Percentiles rank a stretch among this genome's conserved stretches.
Conservation (phyloP, 768 basidiomycete species). For the Mycena leptocephala region DNA sequence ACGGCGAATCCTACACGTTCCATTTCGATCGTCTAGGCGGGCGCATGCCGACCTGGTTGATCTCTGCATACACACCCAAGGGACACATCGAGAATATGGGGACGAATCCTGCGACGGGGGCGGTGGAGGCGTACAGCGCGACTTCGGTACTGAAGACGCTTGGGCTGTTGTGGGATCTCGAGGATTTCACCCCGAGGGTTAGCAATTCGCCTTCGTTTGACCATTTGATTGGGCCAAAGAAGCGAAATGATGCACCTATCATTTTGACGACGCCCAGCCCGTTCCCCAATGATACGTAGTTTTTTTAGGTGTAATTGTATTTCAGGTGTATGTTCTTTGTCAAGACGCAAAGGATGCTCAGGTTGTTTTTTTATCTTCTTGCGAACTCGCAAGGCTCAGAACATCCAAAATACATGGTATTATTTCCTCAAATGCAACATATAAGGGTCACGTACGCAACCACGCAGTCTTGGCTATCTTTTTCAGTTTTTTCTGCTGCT, state of each 20-base stretch:
- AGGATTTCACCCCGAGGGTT: slow-evolving; percentile 36
- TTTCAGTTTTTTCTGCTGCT: slow-evolving; percentile 86
- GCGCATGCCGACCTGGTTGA: slow-evolving; percentile 46
- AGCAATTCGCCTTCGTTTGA: slow-evolving; percentile 37
- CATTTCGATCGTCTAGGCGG: slow-evolving; percentile 47
- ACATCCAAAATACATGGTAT: slow-evolving; percentile 10
- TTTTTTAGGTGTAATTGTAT: not conserved
- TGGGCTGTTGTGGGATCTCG: slow-evolving; percentile 38
- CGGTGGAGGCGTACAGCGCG: no score
- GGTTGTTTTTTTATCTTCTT: no score
- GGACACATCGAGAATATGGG: no score
- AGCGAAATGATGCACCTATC: slow-evolving; percentile 23
- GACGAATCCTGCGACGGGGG: no score
- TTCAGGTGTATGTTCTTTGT: no score
- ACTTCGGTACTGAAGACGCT: no score
- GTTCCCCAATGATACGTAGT: slow-evolving; percentile 52
- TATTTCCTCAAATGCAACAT: slow-evolving; percentile 10
- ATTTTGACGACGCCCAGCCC: slow-evolving; percentile 30
- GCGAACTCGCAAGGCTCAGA: not conserved
- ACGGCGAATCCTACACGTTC: slow-evolving; percentile 42
- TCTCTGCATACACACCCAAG: slow-evolving; percentile 42
- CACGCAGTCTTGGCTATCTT: slow-evolving; percentile 93
- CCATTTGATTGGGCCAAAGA: slow-evolving; percentile 35
- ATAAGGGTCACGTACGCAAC: slow-evolving; percentile 73
- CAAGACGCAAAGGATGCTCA: no score